phyloP scores from a whole-genome alignment of 441 rosid genomes.

The Manihot esculenta region DNA sequence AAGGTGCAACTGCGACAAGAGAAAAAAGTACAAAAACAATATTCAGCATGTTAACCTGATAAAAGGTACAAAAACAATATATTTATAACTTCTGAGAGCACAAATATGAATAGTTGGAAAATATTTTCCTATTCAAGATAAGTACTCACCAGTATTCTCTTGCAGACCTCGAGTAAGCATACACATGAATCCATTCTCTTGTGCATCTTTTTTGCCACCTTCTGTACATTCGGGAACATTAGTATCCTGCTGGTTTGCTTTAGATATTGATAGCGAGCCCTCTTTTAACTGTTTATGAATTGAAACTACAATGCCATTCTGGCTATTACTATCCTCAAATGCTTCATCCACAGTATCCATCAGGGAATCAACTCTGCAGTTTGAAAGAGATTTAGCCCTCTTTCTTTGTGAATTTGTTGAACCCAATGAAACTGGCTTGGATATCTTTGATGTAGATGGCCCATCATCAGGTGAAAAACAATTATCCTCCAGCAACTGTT shows the following conservation, averaged over 20 bases:
- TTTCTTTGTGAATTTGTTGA: conserved; percentile 32
- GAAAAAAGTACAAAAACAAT: conserved; percentile 19
- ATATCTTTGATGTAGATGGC: conserved; percentile 55
- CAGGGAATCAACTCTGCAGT: conserved; percentile 24
- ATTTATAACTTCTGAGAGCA: no score
- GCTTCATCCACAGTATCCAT: conserved; percentile 31
- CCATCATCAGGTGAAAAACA: conserved; percentile 31
- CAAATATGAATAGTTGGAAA: neutral
- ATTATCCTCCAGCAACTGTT: conserved; percentile 32
- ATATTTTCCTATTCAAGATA: no score
- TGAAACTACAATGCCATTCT: conserved; percentile 47
- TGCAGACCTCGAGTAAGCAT: conserved; percentile 46
- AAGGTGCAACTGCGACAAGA: conserved; percentile 58
- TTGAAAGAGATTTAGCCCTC: conserved; percentile 22
- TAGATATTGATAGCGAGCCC: conserved; percentile 25
- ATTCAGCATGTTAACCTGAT: conserved; percentile 7
- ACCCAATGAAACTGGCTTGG: conserved; percentile 17
- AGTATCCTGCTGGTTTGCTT: conserved; percentile 31
- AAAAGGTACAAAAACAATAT: neutral
- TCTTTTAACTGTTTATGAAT: conserved; percentile 32
- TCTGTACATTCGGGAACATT: conserved; percentile 33
- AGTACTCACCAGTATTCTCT: conserved; percentile 61
- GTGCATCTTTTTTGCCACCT: conserved; percentile 29
- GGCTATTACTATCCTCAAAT: conserved; percentile 38
- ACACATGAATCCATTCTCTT: conserved; percentile 37